Base-by-base conservation (phyloP, 1,284 basidiomycete genomes). In the Sporisorium reilianum region DNA sequence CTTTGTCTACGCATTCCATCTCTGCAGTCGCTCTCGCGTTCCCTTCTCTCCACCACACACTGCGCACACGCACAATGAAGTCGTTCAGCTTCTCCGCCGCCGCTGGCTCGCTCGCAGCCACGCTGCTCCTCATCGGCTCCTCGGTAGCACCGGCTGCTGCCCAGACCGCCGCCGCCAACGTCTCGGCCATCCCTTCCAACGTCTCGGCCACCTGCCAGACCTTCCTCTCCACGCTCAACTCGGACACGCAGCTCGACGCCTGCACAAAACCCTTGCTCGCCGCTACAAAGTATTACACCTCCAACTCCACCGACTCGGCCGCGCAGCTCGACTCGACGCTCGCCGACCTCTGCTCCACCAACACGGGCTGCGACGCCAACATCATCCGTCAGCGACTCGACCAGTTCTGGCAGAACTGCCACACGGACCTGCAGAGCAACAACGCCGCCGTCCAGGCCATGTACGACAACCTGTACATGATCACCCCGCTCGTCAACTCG, bases 401-500 rank as follows among this genome's bases (percentile, higher is more conserved):
- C 50, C 36, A 76, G 48, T 79, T 80, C 60, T 80, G 73, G 70
- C 66, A 66, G 18, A 68, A 52, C 46, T 80, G 79, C 56, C 57
- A 46, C 34, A 61, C 75, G 5, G 79, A 80, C 45, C 58, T 80
- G 8, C 67, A 77, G 71, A 48, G 25, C 23, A 58, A 74, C 20
- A 74, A 71, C 22, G 42, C 62, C 11, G 51, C 34, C 2, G 75
- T 81, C 1, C 61, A 63, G 50, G 58, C 76, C 51, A 64, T 75
- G 60, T 81, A 81, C 60, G 80, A 81, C 54, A 75, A 75, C 55
- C 59, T 81, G 28, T 81, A 81, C 71, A 75, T 81, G 67, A 70
- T 81, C 52, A 80, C 63, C 8, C 80, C 80, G 12, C 69, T 81
- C 51, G 64, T 73, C 56, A 64, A 79, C 58, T 70, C 77, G 14